These are phyloP conservation scores for Anethum foeniculum DNA, from an alignment of 140 eudicot species.

Conservation along the genomic window DNA sequence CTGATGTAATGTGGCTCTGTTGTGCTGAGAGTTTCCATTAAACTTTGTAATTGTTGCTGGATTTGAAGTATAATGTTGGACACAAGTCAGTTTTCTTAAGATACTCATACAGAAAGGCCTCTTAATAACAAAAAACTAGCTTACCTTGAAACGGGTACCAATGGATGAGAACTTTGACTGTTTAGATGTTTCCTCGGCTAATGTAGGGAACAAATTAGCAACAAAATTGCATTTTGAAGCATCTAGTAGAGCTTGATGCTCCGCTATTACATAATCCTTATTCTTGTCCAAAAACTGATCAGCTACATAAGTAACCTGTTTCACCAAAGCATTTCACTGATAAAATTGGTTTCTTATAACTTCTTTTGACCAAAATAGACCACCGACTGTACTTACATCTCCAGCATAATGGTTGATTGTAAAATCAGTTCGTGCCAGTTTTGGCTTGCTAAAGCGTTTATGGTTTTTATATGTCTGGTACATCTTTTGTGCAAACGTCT, in stretches of 20 bases:
- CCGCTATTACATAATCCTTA: slow-evolving; percentile 87
- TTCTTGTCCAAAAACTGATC: slow-evolving; percentile 89
- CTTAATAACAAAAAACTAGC: slow-evolving; percentile 5
- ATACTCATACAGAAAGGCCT: neutral
- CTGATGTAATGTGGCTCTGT: slow-evolving; percentile 97
- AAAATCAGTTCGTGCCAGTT: slow-evolving; percentile 83
- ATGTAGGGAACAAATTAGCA: slow-evolving; percentile 72
- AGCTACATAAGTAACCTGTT: slow-evolving; percentile 87
- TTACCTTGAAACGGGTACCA: slow-evolving; percentile 88
- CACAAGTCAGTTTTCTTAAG: slow-evolving; percentile 2
- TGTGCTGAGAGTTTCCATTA: slow-evolving; percentile 92
- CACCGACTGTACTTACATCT: slow-evolving; percentile 46
- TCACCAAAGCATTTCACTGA: slow-evolving; percentile 14
- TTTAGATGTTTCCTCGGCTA: slow-evolving; percentile 74
- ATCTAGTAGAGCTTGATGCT: slow-evolving; percentile 74
- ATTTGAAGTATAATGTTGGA: slow-evolving; percentile 9
- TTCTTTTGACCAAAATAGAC: neutral
- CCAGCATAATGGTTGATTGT: slow-evolving; percentile 93
- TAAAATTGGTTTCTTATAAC: neutral
- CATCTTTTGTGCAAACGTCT: slow-evolving; percentile 93
- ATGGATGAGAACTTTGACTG: slow-evolving; percentile 92
- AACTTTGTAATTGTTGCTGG: slow-evolving; percentile 89
- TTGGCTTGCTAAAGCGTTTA: slow-evolving; percentile 94
- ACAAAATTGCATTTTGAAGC: slow-evolving; percentile 69
- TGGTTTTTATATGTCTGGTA: slow-evolving; percentile 79